Conservation (phyloP, 2,329 filamentous ascomycete genomes). For the Diplocarpon rosae region DNA sequence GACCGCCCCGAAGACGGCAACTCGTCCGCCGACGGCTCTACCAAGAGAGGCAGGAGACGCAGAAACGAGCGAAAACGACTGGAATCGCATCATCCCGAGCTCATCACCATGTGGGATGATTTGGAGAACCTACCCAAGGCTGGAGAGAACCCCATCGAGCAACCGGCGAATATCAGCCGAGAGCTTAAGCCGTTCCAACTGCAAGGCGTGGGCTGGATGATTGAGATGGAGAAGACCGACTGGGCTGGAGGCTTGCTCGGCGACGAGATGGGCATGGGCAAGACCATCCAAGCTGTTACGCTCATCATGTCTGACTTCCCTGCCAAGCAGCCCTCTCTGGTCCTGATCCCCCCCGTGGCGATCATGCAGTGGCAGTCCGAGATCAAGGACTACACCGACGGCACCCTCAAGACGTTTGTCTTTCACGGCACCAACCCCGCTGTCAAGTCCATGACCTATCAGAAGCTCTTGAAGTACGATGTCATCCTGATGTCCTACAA, state of each 20-base stretch:
- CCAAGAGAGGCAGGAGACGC: neutral
- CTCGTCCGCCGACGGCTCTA: too few species aligned
- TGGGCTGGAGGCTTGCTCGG: conserved; percentile 88
- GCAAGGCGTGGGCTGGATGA: conserved; percentile 92
- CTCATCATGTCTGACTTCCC: conserved; percentile 97
- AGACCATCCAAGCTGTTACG: conserved; percentile 96
- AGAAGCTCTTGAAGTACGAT: conserved; percentile 71
- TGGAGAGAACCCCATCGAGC: conserved; percentile 49
- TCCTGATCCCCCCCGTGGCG: conserved; percentile 85
- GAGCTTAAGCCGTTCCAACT: conserved; percentile 88
- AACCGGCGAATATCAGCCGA: conserved; percentile 69
- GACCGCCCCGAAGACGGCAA: too few species aligned
- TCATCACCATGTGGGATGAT: conserved; percentile 76
- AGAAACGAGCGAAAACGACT: conserved; percentile 45
- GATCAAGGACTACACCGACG: conserved; percentile 72
- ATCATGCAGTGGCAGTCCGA: conserved; percentile 91
- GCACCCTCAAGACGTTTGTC: conserved; percentile 80
- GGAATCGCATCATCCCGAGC: conserved; percentile 64
- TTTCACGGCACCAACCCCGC: conserved; percentile 82
- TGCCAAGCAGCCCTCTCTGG: conserved; percentile 68
- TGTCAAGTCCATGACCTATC: conserved; percentile 62
- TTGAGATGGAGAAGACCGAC: conserved; percentile 69
- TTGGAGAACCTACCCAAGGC: conserved; percentile 59
- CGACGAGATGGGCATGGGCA: conserved; percentile 98
- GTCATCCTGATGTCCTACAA: conserved; percentile 98